Conservation (phyloP, 139 green algal genomes). For the Micractinium conductrix region DNA sequence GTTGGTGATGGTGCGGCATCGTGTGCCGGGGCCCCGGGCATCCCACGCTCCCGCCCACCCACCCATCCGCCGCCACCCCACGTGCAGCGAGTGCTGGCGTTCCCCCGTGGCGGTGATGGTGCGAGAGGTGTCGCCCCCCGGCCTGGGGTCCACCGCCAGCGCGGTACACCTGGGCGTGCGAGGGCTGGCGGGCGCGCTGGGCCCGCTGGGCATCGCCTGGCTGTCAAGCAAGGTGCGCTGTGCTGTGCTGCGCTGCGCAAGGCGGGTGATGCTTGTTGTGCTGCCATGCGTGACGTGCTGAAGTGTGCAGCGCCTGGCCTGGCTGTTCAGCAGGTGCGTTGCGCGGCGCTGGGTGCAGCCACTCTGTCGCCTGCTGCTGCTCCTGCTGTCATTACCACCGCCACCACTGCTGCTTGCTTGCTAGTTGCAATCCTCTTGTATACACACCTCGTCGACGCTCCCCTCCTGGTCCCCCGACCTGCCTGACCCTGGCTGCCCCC, state of each 20-base stretch:
- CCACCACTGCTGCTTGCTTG: not conserved
- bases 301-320: not conserved
- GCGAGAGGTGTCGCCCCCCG: slow-evolving; percentile 50
- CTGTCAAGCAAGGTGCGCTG: slow-evolving; percentile 40
- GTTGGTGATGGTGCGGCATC: no score
- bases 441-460: not conserved
- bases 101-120: slow-evolving; percentile 50
- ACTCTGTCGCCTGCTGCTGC: no score
- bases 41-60: no score
- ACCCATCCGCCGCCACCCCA: no score
- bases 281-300: no score
- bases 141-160: slow-evolving; percentile 69
- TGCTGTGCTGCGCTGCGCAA: no score
- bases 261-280: not conserved
- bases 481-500: not conserved
- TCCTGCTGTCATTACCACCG: no score
- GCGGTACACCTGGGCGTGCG: slow-evolving; percentile 52
- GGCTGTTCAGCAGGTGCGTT: no score
- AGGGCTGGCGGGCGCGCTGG: slow-evolving; percentile 36
- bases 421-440: not conserved
- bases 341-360: no score
- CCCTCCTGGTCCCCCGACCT: no score
- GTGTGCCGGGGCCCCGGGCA: no score
- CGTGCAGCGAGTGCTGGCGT: slow-evolving; percentile 84
- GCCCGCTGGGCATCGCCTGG: slow-evolving; percentile 69